Evolutionary conservation across 2,329 filamentous ascomycete species (phyloP), one percentile per base, ranked within the genome.

Genomic region (Aulographum hederae): DNA sequence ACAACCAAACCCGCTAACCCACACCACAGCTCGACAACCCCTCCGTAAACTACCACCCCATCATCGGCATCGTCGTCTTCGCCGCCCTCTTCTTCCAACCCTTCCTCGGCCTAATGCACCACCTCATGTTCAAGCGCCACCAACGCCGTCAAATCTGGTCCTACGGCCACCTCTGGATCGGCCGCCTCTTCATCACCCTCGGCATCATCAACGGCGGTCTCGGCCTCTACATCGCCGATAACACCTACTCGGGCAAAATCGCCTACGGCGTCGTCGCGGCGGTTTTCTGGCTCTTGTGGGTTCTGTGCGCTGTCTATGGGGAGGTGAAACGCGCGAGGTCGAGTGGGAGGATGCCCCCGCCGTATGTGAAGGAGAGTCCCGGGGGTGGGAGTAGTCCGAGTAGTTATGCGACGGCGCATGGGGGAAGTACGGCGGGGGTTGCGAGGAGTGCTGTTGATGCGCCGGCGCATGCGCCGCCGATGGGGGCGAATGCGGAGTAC

Each of bases 181-280:
- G 67, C 14, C 55, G 67, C 4, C 39, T 52, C 18, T 50, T 60
- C 14, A 57, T 71, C 8, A 50, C 57, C 0, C 46, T 69, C 1
- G 66, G 62, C 3, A 62, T 69, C 34, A 53, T 70, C 43, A 70
- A 69, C 41, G 67, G 63, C n/a, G 66, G 65, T 1, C 45, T 70
- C 1, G 67, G 67, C 0, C 55, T 69, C 25, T 46, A 51, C 34
- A 47, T 66, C 13, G 58, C 61, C 3, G 50, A 57, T 14, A 48
- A 53, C 19, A 55, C 51, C 29, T 43, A 39, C 4, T 41, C 47
- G 14, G 49, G 49, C 11, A 46, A 57, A 5, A 61, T 67, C 37
- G 62, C 53, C 1, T 69, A 68, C 38, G 50, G 52, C 3, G 57
- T 67, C 5, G 46, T 65, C 30, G 61, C 63, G 19, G 65, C 51